Conservation (phyloP, 2,329 filamentous ascomycete species). For the Phaeophleospora eucalypticola region DNA sequence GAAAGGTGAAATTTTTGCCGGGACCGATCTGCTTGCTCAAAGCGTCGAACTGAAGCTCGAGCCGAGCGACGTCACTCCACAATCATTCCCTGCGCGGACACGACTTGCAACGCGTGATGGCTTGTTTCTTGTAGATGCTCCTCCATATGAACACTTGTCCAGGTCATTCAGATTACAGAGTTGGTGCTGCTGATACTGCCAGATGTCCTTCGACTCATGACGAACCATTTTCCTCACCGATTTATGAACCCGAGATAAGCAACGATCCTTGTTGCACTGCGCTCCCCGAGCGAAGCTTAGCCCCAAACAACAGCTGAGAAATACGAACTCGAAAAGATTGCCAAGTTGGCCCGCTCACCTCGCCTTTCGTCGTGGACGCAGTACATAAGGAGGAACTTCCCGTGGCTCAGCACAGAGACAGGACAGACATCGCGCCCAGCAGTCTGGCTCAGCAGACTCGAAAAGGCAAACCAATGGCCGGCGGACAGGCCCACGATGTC, state of each 20-base stretch:
- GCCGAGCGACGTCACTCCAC: no score
- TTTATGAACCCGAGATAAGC: background rate
- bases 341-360: slow-evolving; percentile 33
- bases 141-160: no score
- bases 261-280: background rate
- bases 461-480: slow-evolving; percentile 29
- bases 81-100: no score
- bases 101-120: no score
- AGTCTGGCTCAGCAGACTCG: slow-evolving; percentile 26
- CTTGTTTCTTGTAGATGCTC: no score
- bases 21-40: no score
- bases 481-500: slow-evolving; percentile 37
- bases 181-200: background rate
- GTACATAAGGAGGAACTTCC: slow-evolving; percentile 28
- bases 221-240: background rate
- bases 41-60: no score
- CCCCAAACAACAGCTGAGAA: background rate
- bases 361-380: slow-evolving; percentile 31
- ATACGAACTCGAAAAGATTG: background rate
- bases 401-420: slow-evolving; percentile 23
- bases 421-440: slow-evolving; percentile 19
- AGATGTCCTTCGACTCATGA: background rate
- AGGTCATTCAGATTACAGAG: no score
- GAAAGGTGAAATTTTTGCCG: no score
- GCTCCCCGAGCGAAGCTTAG: slow-evolving; percentile 1